Evolutionary conservation across 75 land plant genomes (phyloP), one percentile per base, ranked within the genome.

Genomic region (Ceratopteris richardii): DNA sequence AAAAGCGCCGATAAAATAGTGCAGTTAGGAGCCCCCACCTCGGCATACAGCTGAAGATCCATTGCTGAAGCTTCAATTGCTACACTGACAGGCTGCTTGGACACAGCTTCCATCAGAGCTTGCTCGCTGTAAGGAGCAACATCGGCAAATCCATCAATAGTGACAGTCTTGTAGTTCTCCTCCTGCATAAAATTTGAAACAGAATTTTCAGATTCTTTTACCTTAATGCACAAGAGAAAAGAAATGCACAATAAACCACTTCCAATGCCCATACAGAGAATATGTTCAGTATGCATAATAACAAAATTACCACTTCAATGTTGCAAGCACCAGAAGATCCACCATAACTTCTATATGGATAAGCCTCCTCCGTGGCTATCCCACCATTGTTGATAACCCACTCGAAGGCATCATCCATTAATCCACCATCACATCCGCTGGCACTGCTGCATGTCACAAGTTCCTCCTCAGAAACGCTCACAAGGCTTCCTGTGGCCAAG

Each of bases 371-470:
- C 0, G 78, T 71, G 42, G 84, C 70, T 12, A 84, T 48, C 0
- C 87, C 87, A 10, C 78, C 78, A 22, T 74, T 74, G 30, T 71
- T 24, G 20, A 61, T 70, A 11, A 84, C 64, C 71, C 70, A 80
- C 11, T 73, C 71, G 23, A 82, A 72, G 54, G 86, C 86, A 28
- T 54, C 56, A 13, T 82, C 79, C 86, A 78, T 82, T 6, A 75
- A 48, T 24, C 86, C 86, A 30, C 86, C 86, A 44, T 69, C 58
- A 57, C 86, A 82, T 19, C 86, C 86, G 57, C 80, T 78, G 11
- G 44, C 54, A 0, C 64, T 56, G 23, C 54, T 71, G 46, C 76
- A 72, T 61, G 74, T 76, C 31, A 77, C 68, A 9, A 77, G 64
- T 42, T 72, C 72, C 37, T 77, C 71, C 72, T 77, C 76, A 17